Base-by-base conservation (phyloP, 1,139 yeast genomes). In the Protomyces gravidus region DNA sequence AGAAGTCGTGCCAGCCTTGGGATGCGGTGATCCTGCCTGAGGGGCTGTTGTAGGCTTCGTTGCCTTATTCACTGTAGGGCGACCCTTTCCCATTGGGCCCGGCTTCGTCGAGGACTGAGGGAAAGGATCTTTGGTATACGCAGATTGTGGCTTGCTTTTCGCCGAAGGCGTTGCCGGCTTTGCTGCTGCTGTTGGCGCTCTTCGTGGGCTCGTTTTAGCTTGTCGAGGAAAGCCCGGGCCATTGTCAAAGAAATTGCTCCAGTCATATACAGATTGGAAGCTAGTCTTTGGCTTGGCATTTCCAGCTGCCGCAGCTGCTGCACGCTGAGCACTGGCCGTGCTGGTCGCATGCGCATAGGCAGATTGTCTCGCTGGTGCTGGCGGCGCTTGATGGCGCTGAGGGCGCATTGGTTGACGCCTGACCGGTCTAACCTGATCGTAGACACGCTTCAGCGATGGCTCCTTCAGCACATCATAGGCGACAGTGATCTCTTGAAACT, bases 381-480 rank as follows among this genome's bases (percentile, higher is more conserved):
- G 15, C n/a, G 36, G 36, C 36, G 11, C n/a, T 1, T 30, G 17
- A 4, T 13, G 11, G 5, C n/a, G 36, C 36, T 30, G 36, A 30
- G 11, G 4, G 15, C 15, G n/a, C 13, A 13, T 13, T 13, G 36
- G 2, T n/a, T 33, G 13, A 2, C n/a, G 15, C 23, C 26, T 23
- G 3, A 50, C 9, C 3, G 55, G 50, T 3, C 63, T 58, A 9
- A 42, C 40, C 26, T 55, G 61, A 25, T 61, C 63, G 49, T 51
- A 61, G 15, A 56, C 30, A 15, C 50, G 47, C 49, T 59, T 59
- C 11, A 32, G 21, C 7, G 51, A 51, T 5, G 52, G 49, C 33
- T 58, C 60, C 23, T 55, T 53, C 2, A 61, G 30, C 9, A 61
- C 61, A 26, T 61, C 61, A 33, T 61, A 59, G 2, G 63, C 63